A percentile compares a stretch with the other conserved stretches of the same genome.
Conservation (phyloP, 2,329 filamentous ascomycete genomes). For the Ramichloridium luteum region DNA sequence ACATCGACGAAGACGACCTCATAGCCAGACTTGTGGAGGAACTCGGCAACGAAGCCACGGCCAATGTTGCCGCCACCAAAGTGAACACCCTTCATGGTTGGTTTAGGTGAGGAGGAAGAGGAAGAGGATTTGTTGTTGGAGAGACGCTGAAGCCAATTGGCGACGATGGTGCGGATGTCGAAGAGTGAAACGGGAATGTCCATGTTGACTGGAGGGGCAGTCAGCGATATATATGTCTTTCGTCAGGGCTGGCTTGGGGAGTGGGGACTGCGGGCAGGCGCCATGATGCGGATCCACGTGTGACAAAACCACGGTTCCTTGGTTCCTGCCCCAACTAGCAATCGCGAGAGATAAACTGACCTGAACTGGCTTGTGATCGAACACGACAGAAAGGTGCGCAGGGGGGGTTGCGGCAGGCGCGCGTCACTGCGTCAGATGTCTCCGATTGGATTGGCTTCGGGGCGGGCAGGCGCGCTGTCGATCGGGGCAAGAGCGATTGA, state of each 20-base stretch:
- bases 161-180: not conserved
- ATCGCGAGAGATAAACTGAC: no score
- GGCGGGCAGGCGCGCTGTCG: no score
- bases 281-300: no score
- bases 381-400: no score
- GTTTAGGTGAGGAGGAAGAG: conserved; percentile 8
- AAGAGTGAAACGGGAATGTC: conserved; percentile 1
- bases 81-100: conserved; percentile 37
- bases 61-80: conserved; percentile 44
- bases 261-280: no score
- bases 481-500: no score
- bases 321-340: no score
- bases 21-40: conserved; percentile 88
- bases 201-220: not conserved
- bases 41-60: conserved; percentile 69
- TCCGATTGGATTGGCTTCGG: not conserved
- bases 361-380: no score
- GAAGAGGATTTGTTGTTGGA: not conserved
- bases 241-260: no score
- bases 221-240: not conserved
- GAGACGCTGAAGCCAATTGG: not conserved
- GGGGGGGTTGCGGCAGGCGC: no score
- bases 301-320: no score
- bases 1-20: conserved; percentile 97
- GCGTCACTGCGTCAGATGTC: not conserved